Evolutionary conservation across 2,329 filamentous ascomycete species (phyloP).

Genomic region (Aspergillus proliferans): DNA sequence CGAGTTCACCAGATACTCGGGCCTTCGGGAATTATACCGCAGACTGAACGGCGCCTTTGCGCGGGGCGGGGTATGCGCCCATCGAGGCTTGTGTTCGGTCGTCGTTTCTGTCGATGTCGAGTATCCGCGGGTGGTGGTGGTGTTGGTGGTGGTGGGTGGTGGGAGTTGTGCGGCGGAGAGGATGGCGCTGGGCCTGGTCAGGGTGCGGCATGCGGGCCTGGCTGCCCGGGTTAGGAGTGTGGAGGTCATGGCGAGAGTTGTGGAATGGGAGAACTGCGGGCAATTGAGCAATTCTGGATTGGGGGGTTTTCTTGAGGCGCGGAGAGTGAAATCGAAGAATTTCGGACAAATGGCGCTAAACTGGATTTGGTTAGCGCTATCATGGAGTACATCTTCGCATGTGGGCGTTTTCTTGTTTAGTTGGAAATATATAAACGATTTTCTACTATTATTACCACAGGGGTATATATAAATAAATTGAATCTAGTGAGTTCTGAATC

Average conservation of each 20-base stretch:
- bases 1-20: slow-evolving; percentile 61
- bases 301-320: slow-evolving; percentile 8
- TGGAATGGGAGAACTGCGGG: slow-evolving; percentile 3
- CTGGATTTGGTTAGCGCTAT: slow-evolving; percentile 9
- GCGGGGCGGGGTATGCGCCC: slow-evolving; percentile 62
- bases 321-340: slow-evolving; percentile 17
- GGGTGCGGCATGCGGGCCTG: slow-evolving; percentile 27
- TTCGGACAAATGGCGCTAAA: slow-evolving; percentile 20
- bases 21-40: slow-evolving; percentile 28
- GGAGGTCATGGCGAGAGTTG: slow-evolving; percentile 40
- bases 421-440: no score
- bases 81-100: slow-evolving; percentile 51
- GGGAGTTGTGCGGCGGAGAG: slow-evolving; percentile 6
- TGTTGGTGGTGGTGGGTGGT: slow-evolving; percentile 2
- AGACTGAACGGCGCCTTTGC: slow-evolving; percentile 62
- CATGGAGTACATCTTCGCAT: not conserved
- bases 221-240: slow-evolving; percentile 39
- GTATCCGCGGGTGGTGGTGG: slow-evolving; percentile 18
- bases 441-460: no score
- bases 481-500: no score
- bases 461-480: no score
- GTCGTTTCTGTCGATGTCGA: slow-evolving; percentile 22
- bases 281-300: slow-evolving; percentile 6
- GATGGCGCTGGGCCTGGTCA: slow-evolving; percentile 14
- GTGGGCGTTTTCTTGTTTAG: no score